These are phyloP conservation scores for Russula foetens DNA, from an alignment of 768 basidiomycete species.

Conservation along the genomic window DNA sequence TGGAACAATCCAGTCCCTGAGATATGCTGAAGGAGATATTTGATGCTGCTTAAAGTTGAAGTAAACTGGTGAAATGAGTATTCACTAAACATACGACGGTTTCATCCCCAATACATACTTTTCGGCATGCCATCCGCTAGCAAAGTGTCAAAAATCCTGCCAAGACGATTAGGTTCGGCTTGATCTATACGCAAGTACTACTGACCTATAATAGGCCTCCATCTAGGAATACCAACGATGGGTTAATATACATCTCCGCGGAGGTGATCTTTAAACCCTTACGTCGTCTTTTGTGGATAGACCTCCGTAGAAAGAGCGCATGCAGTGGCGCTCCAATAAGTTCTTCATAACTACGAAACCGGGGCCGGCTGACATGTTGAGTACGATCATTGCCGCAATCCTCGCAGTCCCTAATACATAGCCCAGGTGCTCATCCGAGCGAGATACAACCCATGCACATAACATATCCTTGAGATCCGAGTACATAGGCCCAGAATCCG, in stretches of 20 bases:
- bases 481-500: constrained; percentile 69
- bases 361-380: constrained; percentile 70
- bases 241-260: neutral
- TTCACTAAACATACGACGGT: neutral
- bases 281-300: constrained; percentile 68
- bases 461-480: constrained; percentile 77
- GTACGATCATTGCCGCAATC: constrained; percentile 78
- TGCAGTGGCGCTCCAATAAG: constrained; percentile 73
- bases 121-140: constrained; percentile 93
- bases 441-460: constrained; percentile 80
- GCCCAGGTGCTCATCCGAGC: constrained; percentile 74
- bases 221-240: constrained; percentile 39
- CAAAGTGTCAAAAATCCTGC: constrained; percentile 85
- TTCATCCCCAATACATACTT: constrained; percentile 40
- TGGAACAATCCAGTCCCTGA: constrained; percentile 74
- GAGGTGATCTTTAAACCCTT: constrained; percentile 30
- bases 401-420: constrained; percentile 63
- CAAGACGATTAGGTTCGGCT: neutral
- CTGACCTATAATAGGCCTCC: constrained; percentile 84
- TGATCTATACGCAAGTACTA: neutral
- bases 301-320: constrained; percentile 80
- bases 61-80: constrained; percentile 49
- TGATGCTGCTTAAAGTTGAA: constrained; percentile 95
- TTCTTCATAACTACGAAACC: constrained; percentile 83
- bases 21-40: constrained; percentile 77